A percentile compares a stretch with the other conserved stretches of the same genome.
phyloP scores from a whole-genome alignment of 208 protist species.

The Acanthamoeba healyi region DNA sequence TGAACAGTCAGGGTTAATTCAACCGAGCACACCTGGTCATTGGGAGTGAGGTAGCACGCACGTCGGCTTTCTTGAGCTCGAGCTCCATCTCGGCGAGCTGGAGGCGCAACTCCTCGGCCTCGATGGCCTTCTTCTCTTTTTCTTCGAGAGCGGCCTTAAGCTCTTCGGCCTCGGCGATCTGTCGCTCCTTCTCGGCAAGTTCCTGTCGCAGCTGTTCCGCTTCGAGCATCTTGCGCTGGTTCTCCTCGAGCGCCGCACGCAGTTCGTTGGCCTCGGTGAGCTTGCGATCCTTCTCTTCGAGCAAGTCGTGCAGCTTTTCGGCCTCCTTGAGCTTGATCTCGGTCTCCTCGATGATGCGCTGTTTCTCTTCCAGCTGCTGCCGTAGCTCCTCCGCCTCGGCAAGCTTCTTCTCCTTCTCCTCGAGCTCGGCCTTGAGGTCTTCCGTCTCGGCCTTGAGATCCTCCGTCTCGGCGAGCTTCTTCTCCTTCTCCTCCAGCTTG shows the following conservation, averaged over 20 bases:
- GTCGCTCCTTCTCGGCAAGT: background rate
- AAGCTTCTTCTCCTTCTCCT: constrained; percentile 56
- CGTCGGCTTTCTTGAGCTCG: constrained; percentile 52
- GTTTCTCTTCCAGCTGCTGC: constrained; percentile 12
- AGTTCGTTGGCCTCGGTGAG: background rate
- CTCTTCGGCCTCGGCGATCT: constrained; percentile 52
- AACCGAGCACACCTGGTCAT: too few species aligned
- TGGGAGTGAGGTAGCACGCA: background rate
- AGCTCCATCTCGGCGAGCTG: constrained; percentile 49
- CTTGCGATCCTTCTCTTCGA: constrained; percentile 60
- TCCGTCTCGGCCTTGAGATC: constrained; percentile 41
- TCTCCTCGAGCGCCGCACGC: constrained; percentile 13
- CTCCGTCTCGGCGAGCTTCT: constrained; percentile 28
- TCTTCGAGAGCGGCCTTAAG: constrained; percentile 34
- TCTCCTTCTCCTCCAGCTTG: background rate
- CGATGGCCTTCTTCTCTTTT: constrained; percentile 1
- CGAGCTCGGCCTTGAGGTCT: constrained; percentile 43
- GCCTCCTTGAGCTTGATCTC: constrained; percentile 41
- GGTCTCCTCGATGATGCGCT: constrained; percentile 50
- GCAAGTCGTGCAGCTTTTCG: constrained; percentile 21
- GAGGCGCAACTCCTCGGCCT: constrained; percentile 12
- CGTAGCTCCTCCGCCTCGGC: background rate
- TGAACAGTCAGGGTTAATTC: background rate
- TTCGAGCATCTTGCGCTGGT: constrained; percentile 22
- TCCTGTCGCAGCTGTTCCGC: background rate